phyloP scores from a whole-genome alignment of 2,329 filamentous ascomycete genomes.

The Chaetothyriales sp. region DNA sequence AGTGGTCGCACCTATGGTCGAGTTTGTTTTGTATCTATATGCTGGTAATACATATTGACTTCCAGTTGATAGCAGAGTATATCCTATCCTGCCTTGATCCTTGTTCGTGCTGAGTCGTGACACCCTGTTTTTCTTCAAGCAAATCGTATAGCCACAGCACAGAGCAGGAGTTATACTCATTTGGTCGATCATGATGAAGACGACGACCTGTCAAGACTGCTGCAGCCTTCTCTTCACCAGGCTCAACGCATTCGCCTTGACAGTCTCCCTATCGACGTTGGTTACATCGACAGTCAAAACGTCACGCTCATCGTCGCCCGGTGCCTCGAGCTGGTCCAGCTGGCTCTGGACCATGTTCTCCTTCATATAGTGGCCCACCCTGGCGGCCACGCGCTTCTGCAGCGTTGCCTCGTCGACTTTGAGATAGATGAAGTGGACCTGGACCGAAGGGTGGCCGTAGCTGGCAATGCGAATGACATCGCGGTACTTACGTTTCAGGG shows the following conservation, averaged over 20 bases:
- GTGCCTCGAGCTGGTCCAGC: slow-evolving; percentile 73
- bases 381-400: slow-evolving; percentile 55
- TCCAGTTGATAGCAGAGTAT: neutral
- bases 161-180: neutral
- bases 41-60: neutral
- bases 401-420: slow-evolving; percentile 61
- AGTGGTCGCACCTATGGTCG: neutral
- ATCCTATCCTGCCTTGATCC: neutral
- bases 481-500: slow-evolving; percentile 91
- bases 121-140: neutral
- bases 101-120: neutral
- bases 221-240: slow-evolving; percentile 42
- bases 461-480: slow-evolving; percentile 74
- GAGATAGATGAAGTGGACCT: slow-evolving; percentile 86
- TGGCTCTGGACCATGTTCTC: slow-evolving; percentile 90
- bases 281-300: slow-evolving; percentile 53
- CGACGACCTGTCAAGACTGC: slow-evolving; percentile 22
- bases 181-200: neutral
- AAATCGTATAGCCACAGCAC: neutral
- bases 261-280: slow-evolving; percentile 38
- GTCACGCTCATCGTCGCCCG: slow-evolving; percentile 48
- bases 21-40: neutral
- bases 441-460: slow-evolving; percentile 57
- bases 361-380: slow-evolving; percentile 89
- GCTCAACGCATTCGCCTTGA: slow-evolving; percentile 45